Conservation (phyloP, 169 alveolate species). For the Condylostoma magnum region DNA sequence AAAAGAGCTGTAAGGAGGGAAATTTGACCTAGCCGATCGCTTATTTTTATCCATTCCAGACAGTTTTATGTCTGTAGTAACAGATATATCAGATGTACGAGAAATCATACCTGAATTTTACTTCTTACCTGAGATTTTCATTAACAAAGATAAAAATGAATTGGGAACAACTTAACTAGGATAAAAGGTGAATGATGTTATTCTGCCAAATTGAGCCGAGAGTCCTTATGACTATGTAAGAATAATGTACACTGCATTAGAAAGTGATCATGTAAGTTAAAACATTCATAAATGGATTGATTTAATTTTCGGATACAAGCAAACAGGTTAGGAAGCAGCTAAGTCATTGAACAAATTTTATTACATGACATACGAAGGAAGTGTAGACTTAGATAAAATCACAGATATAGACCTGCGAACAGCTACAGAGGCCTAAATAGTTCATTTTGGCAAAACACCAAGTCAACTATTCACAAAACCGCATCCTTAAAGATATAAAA, state of each 20-base stretch:
- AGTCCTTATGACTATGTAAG: constrained; percentile 69
- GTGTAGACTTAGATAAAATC: constrained; percentile 28
- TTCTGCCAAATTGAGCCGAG: constrained; percentile 87
- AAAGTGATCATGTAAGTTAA: constrained; percentile 90
- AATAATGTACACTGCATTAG: constrained; percentile 88
- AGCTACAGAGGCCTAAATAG: constrained; percentile 84
- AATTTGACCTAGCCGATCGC: constrained; percentile 69
- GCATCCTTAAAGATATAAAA: not conserved
- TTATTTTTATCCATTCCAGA: constrained; percentile 48
- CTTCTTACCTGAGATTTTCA: constrained; percentile 69
- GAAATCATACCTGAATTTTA: constrained; percentile 76
- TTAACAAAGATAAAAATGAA: constrained; percentile 19
- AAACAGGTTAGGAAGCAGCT: constrained; percentile 87
- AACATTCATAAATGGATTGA: constrained; percentile 96
- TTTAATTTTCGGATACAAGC: constrained; percentile 95
- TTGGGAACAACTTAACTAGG: constrained; percentile 23
- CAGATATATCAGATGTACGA: constrained; percentile 67
- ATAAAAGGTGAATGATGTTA: constrained; percentile 63
- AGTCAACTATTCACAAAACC: constrained; percentile 66
- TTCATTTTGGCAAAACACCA: constrained; percentile 92
- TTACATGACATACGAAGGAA: constrained; percentile 79
- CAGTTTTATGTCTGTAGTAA: constrained; percentile 41
- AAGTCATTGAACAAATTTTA: constrained; percentile 76
- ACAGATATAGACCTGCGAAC: constrained; percentile 67
- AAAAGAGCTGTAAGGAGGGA: constrained; percentile 63